Evolutionary conservation across 169 alveolate species (phyloP).

Genomic region (Plasmodium relictum): DNA sequence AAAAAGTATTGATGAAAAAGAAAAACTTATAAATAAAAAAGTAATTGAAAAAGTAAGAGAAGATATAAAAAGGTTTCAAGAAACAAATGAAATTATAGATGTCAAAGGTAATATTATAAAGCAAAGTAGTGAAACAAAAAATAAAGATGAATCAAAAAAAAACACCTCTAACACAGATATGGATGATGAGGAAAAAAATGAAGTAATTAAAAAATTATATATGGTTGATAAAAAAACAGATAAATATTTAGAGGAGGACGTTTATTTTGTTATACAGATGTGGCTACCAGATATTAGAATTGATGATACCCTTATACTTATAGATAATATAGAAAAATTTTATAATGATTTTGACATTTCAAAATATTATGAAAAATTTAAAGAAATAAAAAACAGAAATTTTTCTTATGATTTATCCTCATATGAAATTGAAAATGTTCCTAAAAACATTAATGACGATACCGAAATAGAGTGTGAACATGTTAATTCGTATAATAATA

Average conservation of each 20-base stretch:
- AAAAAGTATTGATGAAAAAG: slow-evolving; percentile 64
- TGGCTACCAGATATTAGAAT: slow-evolving; percentile 73
- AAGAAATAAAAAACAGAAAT: slow-evolving; percentile 30
- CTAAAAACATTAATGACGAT: slow-evolving; percentile 60
- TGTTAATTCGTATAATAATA: slow-evolving; percentile 35
- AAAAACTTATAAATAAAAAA: slow-evolving; percentile 45
- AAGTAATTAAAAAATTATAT: slow-evolving; percentile 59
- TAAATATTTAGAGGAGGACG: slow-evolving; percentile 64
- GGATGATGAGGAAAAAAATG: slow-evolving; percentile 75
- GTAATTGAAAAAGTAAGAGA: slow-evolving; percentile 74
- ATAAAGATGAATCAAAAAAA: slow-evolving; percentile 18
- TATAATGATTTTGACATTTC: slow-evolving; percentile 61
- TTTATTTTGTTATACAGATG: slow-evolving; percentile 56
- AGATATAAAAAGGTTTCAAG: slow-evolving; percentile 60
- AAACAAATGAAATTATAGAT: slow-evolving; percentile 62
- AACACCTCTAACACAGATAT: slow-evolving; percentile 10
- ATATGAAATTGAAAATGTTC: slow-evolving; percentile 62
- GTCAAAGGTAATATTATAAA: slow-evolving; percentile 41
- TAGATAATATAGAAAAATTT: slow-evolving; percentile 54
- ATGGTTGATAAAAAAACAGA: slow-evolving; percentile 66
- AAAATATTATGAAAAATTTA: slow-evolving; percentile 59
- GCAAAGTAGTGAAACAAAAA: not conserved
- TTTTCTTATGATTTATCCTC: slow-evolving; percentile 25
- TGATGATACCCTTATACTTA: slow-evolving; percentile 61
- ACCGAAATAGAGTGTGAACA: slow-evolving; percentile 67